Evolutionary conservation across 2,329 filamentous ascomycete species (phyloP).

Genomic region (Penicillium polonicum): DNA sequence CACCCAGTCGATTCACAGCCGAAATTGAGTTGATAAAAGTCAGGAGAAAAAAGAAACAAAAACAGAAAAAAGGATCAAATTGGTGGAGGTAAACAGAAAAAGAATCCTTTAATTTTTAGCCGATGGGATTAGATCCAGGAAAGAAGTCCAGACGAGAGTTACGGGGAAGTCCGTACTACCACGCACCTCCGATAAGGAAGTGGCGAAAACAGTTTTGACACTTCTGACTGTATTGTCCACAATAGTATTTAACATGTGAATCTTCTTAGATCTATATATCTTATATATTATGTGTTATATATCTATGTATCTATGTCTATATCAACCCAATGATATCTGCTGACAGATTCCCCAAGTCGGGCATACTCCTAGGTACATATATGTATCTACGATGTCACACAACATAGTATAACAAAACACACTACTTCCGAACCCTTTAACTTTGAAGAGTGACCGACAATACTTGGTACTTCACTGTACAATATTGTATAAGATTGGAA

Average conservation of each 20-base stretch:
- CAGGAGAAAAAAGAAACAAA: neutral
- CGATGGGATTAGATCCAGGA: neutral
- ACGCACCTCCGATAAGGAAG: conserved; percentile 3
- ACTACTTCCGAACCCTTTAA: neutral
- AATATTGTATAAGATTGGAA: neutral
- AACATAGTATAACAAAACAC: neutral
- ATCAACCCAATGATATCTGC: neutral
- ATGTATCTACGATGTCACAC: too few relatives aligned
- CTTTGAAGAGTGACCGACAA: neutral
- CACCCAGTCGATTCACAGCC: neutral
- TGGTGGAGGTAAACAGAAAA: neutral
- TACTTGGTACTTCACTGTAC: neutral
- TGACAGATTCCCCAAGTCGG: neutral
- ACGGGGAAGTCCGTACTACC: neutral
- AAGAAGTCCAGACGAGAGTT: neutral
- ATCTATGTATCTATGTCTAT: neutral
- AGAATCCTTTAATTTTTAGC: neutral
- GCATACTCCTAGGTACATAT: neutral
- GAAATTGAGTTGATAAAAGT: neutral
- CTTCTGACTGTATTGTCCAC: too few relatives aligned
- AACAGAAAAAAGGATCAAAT: neutral
- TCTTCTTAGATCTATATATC: neutral
- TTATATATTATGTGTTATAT: neutral
- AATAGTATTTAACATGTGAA: neutral
- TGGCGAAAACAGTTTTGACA: neutral